Evolutionary conservation across 495 filamentous ascomycete genomes (phyloP).

Genomic region (Aspergillus ostianus): DNA sequence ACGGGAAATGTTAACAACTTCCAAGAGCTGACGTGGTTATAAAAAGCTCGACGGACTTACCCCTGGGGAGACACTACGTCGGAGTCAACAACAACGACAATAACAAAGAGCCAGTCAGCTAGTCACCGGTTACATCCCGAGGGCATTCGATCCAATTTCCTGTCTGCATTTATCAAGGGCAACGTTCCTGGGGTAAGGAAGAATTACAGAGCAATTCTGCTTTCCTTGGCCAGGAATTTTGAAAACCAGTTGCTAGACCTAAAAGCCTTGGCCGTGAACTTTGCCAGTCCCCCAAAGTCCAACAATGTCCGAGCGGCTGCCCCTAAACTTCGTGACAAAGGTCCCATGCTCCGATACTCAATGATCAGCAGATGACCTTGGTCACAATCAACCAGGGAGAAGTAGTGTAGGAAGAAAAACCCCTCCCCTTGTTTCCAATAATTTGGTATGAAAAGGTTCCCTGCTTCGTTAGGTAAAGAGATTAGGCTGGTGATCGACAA

Average conservation of each 20-base stretch:
- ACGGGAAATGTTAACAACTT: neutral
- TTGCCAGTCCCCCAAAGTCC: neutral
- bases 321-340: neutral
- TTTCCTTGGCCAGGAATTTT: neutral
- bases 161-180: too few relatives aligned
- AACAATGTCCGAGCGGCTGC: neutral
- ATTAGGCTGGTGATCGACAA: slow-evolving; percentile 12
- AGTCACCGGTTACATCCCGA: neutral
- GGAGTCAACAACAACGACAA: neutral
- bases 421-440: neutral
- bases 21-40: neutral
- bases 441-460: neutral
- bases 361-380: neutral
- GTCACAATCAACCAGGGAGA: neutral
- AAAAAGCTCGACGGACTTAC: neutral
- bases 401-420: neutral
- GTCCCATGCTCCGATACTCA: neutral
- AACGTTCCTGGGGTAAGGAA: neutral
- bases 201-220: neutral
- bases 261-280: neutral
- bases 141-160: neutral
- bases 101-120: neutral
- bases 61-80: neutral
- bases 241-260: neutral
- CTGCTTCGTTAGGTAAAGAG: neutral